These are phyloP conservation scores for Fusarium sp. DNA, from an alignment of 2,329 filamentous ascomycete genomes.

Conservation along the genomic window DNA sequence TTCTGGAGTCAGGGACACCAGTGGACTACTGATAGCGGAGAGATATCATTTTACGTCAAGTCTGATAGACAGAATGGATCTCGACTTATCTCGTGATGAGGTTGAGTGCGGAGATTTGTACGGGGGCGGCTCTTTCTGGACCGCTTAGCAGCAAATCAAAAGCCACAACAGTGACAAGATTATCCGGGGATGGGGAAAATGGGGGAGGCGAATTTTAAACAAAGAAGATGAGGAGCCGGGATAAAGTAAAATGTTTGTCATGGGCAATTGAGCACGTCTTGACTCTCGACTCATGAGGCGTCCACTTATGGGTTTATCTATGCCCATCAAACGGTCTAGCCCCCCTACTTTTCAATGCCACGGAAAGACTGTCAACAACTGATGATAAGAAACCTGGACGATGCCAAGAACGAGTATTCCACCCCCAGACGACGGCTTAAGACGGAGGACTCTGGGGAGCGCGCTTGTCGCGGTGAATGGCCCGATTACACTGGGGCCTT, in stretches of 20 bases:
- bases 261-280: constrained; percentile 23
- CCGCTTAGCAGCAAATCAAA: constrained; percentile 28
- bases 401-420: constrained; percentile 23
- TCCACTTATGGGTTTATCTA: constrained; percentile 29
- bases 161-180: constrained; percentile 33
- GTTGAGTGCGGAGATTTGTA: constrained; percentile 36
- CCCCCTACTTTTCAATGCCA: constrained; percentile 11
- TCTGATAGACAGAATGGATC: constrained; percentile 26
- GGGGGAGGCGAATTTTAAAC: constrained; percentile 36
- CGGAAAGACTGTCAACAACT: constrained; percentile 13
- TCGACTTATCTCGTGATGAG: constrained; percentile 37
- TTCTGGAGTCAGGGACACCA: constrained; percentile 12
- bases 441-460: constrained; percentile 42
- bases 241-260: constrained; percentile 21
- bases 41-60: constrained; percentile 5
- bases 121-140: constrained; percentile 19
- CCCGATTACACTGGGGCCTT: constrained; percentile 34
- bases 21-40: constrained; percentile 1
- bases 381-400: constrained; percentile 38
- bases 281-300: constrained; percentile 17
- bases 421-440: constrained; percentile 34
- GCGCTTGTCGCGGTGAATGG: constrained; percentile 48
- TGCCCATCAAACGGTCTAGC: constrained; percentile 33
- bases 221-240: constrained; percentile 7
- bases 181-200: constrained; percentile 39